A percentile compares a stretch with the other conserved stretches of the same genome.
These are phyloP conservation scores for Fusarium ambrosium DNA, from an alignment of 2,329 filamentous ascomycete genomes.

Conservation along the genomic window DNA sequence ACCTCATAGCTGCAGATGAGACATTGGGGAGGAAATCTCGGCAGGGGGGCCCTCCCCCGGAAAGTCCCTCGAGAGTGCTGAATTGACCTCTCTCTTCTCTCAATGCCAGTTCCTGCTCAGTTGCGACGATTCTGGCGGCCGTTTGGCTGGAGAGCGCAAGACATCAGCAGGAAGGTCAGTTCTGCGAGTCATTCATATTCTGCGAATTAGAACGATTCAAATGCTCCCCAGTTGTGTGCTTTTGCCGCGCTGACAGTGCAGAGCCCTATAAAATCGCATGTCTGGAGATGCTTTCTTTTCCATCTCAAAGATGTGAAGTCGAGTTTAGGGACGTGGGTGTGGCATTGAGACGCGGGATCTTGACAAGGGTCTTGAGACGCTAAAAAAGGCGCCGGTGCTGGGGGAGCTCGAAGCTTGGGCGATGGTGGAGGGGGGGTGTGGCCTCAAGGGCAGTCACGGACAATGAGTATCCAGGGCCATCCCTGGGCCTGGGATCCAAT, in stretches of 20 bases:
- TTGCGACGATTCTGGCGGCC: conserved; percentile 21
- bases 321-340: conserved; percentile 48
- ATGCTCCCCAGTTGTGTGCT: conserved; percentile 10
- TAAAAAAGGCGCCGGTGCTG: conserved; percentile 47
- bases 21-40: conserved; percentile 35
- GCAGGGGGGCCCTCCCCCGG: conserved; percentile 28
- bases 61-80: conserved; percentile 24
- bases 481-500: conserved; percentile 45
- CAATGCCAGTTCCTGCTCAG: conserved; percentile 21
- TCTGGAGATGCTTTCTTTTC: conserved; percentile 34
- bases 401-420: conserved; percentile 39
- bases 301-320: conserved; percentile 43
- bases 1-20: conserved; percentile 41
- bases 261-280: conserved; percentile 13
- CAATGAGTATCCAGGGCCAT: conserved; percentile 37
- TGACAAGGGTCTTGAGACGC: conserved; percentile 47
- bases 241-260: not conserved
- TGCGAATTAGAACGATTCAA: not conserved
- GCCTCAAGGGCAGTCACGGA: conserved; percentile 23
- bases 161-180: conserved; percentile 2
- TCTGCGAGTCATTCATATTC: not conserved
- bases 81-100: conserved; percentile 26
- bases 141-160: not conserved
- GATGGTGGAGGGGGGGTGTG: conserved; percentile 45
- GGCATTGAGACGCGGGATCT: conserved; percentile 49